Base-by-base conservation (phyloP, 768 basidiomycete genomes). In the Tubosaeta sp. region DNA sequence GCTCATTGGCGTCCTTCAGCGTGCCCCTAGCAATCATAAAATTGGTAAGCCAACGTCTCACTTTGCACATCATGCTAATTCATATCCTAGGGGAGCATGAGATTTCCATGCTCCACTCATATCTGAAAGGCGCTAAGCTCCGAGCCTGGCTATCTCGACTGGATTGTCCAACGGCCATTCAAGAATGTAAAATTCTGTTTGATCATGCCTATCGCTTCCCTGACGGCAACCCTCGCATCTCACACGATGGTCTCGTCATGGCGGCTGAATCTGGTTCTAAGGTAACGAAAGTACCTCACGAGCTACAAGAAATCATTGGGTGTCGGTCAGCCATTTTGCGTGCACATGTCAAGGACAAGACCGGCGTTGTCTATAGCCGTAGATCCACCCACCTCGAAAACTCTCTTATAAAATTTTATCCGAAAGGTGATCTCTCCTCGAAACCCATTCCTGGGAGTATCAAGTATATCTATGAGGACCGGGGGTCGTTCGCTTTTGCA, bases 401-500 rank as follows among this genome's bases (percentile, higher is more conserved):
- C 17, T 51, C 53, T 17, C 43, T 48, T 2, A 45, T 57, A 29
- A 11, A 54, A 8, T 54, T 54, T 26, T 58, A 58, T 25, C 45
- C 53, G n/a, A 11, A 2, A 1, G 37, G 56, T 12, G 35, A 48
- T 12, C 3, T 8, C 3, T 43, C n/a, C 4, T 32, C 12, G 4
- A 19, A 22, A 3, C 56, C 56, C 14, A 35, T 58, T 27, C 56
- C 46, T 0, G 50, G 50, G 1, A 32, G 35, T n/a, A 54, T 58
- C 41, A 51, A 44, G 19, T 51, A 58, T n/a, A 58, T 58, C 27
- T 54, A 43, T 25, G 32, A 50, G 27, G 38, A 41, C 16, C 19
- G 26, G 3, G 27, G 33, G 8, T 25, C 26, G 12, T 22, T 54
- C 3, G 11, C 31, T 1, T 48, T 58, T 32, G 49, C 50, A 5